Evolutionary conservation across 1,284 basidiomycete genomes (phyloP).

Genomic region (Irpex sp.): DNA sequence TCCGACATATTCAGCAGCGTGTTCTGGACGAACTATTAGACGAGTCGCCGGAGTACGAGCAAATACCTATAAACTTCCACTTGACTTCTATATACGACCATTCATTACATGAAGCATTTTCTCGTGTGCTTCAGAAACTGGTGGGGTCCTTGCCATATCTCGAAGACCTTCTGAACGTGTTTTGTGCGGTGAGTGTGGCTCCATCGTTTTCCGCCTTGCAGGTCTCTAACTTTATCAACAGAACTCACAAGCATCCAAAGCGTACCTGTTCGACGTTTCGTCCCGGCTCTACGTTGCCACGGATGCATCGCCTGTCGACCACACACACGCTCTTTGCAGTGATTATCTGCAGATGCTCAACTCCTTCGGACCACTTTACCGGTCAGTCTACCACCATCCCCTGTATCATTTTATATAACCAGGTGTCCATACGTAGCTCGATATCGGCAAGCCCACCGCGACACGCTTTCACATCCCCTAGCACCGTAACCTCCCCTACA

Average conservation of each 20-base stretch:
- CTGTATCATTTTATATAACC: not conserved
- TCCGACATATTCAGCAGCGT: slow-evolving; percentile 82
- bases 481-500: slow-evolving; percentile 3
- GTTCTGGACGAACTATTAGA: slow-evolving; percentile 82
- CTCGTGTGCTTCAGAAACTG: slow-evolving; percentile 73
- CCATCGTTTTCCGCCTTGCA: not conserved
- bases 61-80: slow-evolving; percentile 75
- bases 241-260: slow-evolving; percentile 90
- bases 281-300: slow-evolving; percentile 90
- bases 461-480: slow-evolving; percentile 12
- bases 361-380: slow-evolving; percentile 83
- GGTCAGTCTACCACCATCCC: slow-evolving; percentile 37
- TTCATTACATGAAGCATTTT: slow-evolving; percentile 85
- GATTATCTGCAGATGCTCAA: slow-evolving; percentile 90
- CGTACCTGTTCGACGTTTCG: slow-evolving; percentile 87
- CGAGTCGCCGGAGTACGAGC: slow-evolving; percentile 63
- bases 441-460: slow-evolving; percentile 24
- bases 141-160: slow-evolving; percentile 68
- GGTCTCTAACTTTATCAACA: slow-evolving; percentile 27
- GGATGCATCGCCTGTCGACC: slow-evolving; percentile 90
- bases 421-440: slow-evolving; percentile 20
- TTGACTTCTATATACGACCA: slow-evolving; percentile 90
- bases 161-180: slow-evolving; percentile 79
- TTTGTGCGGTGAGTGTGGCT: slow-evolving; percentile 62
- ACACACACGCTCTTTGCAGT: slow-evolving; percentile 85